Evolutionary conservation across 179 eudicot species (phyloP).

Genomic region (Spinacia oleracea): DNA sequence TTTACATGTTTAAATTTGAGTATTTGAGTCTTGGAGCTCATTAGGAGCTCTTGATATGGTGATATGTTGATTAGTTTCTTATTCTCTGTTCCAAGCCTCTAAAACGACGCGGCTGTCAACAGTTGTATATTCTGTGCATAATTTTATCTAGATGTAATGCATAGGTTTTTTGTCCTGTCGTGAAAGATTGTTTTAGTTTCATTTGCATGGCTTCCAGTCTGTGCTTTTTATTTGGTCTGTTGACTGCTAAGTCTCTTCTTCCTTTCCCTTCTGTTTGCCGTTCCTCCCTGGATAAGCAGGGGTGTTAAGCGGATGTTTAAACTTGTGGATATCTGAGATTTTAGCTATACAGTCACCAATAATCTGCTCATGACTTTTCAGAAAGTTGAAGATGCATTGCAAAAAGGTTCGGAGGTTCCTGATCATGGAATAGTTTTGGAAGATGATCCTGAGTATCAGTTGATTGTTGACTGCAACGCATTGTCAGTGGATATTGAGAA

Average conservation of each 20-base stretch:
- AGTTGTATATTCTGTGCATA: background rate
- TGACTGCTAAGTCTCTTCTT: background rate
- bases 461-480: slow-evolving; percentile 88
- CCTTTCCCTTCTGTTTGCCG: background rate
- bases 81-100: background rate
- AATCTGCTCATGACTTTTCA: slow-evolving; percentile 34
- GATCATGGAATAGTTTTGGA: slow-evolving; percentile 69
- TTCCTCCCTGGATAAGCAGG: background rate
- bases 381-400: slow-evolving; percentile 91
- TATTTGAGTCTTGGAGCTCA: background rate
- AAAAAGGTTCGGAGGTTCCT: slow-evolving; percentile 60
- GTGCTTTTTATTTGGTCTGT: background rate
- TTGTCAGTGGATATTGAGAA: slow-evolving; percentile 92
- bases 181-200: background rate
- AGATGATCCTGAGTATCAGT: slow-evolving; percentile 92
- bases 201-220: background rate
- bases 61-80: background rate
- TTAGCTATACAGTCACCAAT: background rate
- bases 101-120: background rate
- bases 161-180: background rate
- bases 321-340: background rate
- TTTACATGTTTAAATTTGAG: background rate
- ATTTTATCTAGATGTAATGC: background rate
- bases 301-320: background rate
- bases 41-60: background rate